phyloP scores from a whole-genome alignment of 306 rosid genomes.

The peach (Prunus persica) region DNA sequence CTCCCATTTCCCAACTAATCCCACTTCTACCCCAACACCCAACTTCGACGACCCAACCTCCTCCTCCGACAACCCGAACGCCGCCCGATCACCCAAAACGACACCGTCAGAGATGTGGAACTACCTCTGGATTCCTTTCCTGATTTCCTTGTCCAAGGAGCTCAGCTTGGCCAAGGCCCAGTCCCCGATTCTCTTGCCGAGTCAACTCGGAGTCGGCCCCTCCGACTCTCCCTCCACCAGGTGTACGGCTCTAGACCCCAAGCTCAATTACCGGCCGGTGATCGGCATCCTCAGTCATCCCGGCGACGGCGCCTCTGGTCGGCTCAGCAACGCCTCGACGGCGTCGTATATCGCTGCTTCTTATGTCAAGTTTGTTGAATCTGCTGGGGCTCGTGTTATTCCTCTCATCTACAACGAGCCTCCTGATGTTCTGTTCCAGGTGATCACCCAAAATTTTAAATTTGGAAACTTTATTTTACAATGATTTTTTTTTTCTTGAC shows the following conservation, averaged over 20 bases:
- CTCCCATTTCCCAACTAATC: slow-evolving; percentile 16
- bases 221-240: slow-evolving; percentile 23
- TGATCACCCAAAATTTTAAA: not conserved
- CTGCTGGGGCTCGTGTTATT: slow-evolving; percentile 85
- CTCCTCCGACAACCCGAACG: not conserved
- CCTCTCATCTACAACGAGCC: slow-evolving; percentile 78
- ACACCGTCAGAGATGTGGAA: slow-evolving; percentile 29
- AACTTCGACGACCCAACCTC: not conserved
- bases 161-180: slow-evolving; percentile 24
- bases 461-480: not conserved
- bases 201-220: slow-evolving; percentile 38
- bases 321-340: slow-evolving; percentile 54
- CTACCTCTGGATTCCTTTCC: slow-evolving; percentile 38
- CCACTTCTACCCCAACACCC: slow-evolving; percentile 17
- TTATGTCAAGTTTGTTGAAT: slow-evolving; percentile 76
- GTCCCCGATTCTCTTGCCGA: slow-evolving; percentile 38
- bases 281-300: slow-evolving; percentile 88
- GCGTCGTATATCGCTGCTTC: slow-evolving; percentile 80
- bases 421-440: slow-evolving; percentile 52
- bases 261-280: slow-evolving; percentile 62
- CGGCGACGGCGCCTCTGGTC: slow-evolving; percentile 79
- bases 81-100: not conserved
- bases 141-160: slow-evolving; percentile 32
- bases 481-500: not conserved
- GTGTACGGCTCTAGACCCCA: slow-evolving; percentile 44